Evolutionary conservation across 371 early-diverging fungal genomes (phyloP), one percentile per base, ranked within the genome.

Genomic region (Capillidium rhysosporum): DNA sequence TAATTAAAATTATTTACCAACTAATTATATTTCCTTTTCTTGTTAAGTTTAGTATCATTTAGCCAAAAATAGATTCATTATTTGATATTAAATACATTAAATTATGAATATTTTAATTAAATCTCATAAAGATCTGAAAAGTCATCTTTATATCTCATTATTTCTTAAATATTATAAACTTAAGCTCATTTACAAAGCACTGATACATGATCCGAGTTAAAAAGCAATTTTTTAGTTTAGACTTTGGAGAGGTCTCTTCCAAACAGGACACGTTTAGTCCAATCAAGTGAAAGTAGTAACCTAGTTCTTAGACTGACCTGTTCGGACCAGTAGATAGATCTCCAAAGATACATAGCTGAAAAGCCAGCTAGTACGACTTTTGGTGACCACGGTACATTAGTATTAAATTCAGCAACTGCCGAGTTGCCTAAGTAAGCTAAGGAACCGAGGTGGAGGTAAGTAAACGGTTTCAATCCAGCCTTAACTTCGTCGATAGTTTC

Each of bases 371-470:
- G 64, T 63, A 76, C 68, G 48, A 69, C 56, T 54, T 53, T 53
- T 9, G 54, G 26, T 2, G 28, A 16, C 10, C 30, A 12, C 10
- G 16, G 43, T 14, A 14, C 59, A 10, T 75, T 76, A 57, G 63
- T 63, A 25, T 68, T 76, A 58, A 77, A 67, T 34, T 80, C 80
- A 41, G 76, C 71, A 0, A 76, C 86, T 1, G 83, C 79, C 43
- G 76, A 77, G 46, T 80, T 79, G 1, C 89, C 89, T 49, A 90
- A 62, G 58, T 90, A 90, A 7, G 88, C 86, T 47, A 89, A 63
- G 8, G 82, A 71, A 9, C 89, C 88, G 40, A 77, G 59, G 62
- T 88, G 83, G 28, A 63, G 70, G 61, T 86, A 89, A 5, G 59
- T 40, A 62, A 91, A 88, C 0, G 78, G 79, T 9, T 58, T 54